These are phyloP conservation scores for Ganoderma sinense DNA, from an alignment of 1,284 basidiomycete genomes.

Conservation along the genomic window DNA sequence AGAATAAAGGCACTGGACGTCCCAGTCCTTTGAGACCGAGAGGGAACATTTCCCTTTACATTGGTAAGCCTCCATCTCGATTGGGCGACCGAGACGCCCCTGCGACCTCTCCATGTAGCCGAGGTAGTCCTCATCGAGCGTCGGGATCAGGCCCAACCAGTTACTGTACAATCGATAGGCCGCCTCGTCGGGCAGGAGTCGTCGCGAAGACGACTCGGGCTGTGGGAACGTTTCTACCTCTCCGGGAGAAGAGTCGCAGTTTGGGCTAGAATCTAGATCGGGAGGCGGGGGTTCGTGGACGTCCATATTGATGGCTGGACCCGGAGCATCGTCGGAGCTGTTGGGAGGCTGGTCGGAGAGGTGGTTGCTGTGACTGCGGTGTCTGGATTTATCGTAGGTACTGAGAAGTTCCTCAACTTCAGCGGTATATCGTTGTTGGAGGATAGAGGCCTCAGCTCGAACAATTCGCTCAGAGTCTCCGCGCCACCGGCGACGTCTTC, in stretches of 20 bases:
- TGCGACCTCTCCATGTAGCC: background rate
- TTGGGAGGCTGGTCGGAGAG: too few species aligned
- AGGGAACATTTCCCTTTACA: background rate
- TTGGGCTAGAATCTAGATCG: too few species aligned
- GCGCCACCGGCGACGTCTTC: background rate
- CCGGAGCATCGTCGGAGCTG: too few species aligned
- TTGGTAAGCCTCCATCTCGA: background rate
- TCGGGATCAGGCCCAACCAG: background rate
- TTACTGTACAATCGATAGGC: background rate
- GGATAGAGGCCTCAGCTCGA: background rate
- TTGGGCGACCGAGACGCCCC: background rate
- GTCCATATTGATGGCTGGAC: too few species aligned
- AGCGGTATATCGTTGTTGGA: background rate
- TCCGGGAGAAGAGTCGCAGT: too few species aligned
- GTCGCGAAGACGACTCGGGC: background rate
- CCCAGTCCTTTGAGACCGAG: background rate
- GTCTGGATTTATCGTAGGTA: background rate
- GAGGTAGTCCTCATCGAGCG: background rate
- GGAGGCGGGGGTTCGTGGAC: background rate
- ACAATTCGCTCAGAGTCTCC: background rate
- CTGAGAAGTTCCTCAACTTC: background rate
- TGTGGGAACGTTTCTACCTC: too few species aligned
- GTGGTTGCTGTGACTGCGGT: too few species aligned
- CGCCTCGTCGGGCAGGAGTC: background rate
- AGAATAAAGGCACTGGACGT: background rate